Base-by-base conservation (phyloP, 2,329 filamentous ascomycete genomes). In the Neonectria hederae region DNA sequence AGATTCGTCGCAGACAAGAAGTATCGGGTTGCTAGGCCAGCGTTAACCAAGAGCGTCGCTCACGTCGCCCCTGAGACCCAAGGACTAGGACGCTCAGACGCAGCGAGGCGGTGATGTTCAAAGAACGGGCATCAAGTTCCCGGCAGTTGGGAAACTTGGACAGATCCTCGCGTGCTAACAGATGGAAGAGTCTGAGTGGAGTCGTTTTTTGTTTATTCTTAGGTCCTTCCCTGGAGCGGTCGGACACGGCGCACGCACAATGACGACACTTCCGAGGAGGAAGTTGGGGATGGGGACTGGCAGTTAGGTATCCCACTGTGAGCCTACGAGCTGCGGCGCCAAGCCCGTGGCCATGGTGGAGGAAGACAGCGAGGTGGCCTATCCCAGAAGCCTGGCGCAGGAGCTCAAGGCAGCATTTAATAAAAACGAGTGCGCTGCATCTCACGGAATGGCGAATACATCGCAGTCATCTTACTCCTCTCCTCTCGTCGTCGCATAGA, bases 191-290 rank as follows among this genome's bases (percentile, higher is more conserved):
- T 13, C 42, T 51, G 24, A 55, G 65, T 59, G 63, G 65, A 63
- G 66, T 56, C 19, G 38, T 59, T 62, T 65, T 67, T 65, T 56
- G 62, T 63, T 51, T 24, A 46, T 42, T 42, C 38, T 42, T 67
- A 63, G 65, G 42, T 26, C 49, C 62, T 65, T 64, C 49, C 58
- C 56, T 62, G 60, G 46, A 59, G 54, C 63, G 52, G 46, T 40
- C 60, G 54, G 51, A 35, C 60, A 63, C 62, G 53, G 55, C 43
- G 48, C 45, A 73, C 66, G 68, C 68, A 71, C 58, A 72, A 73
- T 73, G 71, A 73, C 71, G 71, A 73, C 71, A 73, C 68, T 68
- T 38, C 9, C 38, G n/a, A 35, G 24, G 49, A 55, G 52, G 60
- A 61, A 45, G 30, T 40, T 42, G 58, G 57, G 32, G n/a, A 32